A percentile compares a stretch with the other conserved stretches of the same genome.
These are phyloP conservation scores for Pittosporum tobira DNA, from an alignment of 129 eudicot species.

Conservation along the genomic window DNA sequence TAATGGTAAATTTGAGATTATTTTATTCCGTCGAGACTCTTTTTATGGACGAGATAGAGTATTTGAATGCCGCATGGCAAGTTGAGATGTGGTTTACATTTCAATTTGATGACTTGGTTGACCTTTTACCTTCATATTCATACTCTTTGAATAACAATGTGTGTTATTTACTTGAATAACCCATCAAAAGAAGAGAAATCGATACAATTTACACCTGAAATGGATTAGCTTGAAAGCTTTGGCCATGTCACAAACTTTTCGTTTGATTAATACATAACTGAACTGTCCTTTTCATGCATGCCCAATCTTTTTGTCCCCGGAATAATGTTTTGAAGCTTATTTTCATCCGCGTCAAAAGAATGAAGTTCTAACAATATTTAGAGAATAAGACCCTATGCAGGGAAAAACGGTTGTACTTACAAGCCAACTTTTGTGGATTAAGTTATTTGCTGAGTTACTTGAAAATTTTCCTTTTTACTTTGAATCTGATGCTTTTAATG, in stretches of 20 bases:
- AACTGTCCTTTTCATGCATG: background rate
- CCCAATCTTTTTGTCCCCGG: background rate
- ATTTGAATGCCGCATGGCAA: too few relatives aligned
- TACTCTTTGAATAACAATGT: background rate
- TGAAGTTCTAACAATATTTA: too few relatives aligned
- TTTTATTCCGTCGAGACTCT: too few relatives aligned
- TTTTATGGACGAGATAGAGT: background rate
- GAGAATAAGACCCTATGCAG: too few relatives aligned
- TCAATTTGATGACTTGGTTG: background rate
- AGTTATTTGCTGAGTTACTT: background rate
- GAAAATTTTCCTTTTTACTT: background rate
- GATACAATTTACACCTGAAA: too few relatives aligned
- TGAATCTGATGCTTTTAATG: constrained; percentile 1
- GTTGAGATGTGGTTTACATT: background rate
- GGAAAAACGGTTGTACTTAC: too few relatives aligned
- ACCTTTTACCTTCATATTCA: background rate
- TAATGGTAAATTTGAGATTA: too few relatives aligned
- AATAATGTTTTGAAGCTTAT: background rate
- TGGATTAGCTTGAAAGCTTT: background rate
- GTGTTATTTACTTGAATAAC: background rate
- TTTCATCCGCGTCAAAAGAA: too few relatives aligned
- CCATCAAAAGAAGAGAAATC: too few relatives aligned
- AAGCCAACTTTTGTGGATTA: too few relatives aligned
- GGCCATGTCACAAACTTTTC: too few relatives aligned
- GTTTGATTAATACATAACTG: background rate